phyloP scores from a whole-genome alignment of 2,329 filamentous ascomycete genomes.

The Diaporthe batatas region DNA sequence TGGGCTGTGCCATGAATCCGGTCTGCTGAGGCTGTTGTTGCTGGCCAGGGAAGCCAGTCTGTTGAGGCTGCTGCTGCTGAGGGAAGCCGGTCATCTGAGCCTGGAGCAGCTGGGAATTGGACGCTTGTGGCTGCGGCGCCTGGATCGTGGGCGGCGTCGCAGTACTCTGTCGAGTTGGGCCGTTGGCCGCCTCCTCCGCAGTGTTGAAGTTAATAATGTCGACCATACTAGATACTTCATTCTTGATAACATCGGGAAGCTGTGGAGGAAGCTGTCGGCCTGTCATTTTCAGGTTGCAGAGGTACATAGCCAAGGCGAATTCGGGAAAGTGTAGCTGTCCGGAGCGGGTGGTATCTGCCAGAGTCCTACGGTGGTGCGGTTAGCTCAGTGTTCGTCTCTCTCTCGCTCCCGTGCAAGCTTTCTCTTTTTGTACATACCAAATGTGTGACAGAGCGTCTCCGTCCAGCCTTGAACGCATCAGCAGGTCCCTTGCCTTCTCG shows the following conservation, averaged over 20 bases:
- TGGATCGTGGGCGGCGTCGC: conserved; percentile 69
- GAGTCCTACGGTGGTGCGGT: conserved; percentile 71
- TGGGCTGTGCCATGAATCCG: conserved; percentile 65
- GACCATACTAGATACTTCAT: conserved; percentile 99
- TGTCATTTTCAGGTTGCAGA: conserved; percentile 93
- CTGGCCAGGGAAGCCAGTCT: conserved; percentile 75
- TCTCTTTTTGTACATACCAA: conserved; percentile 70
- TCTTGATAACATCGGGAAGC: conserved; percentile 89
- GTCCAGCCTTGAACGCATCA: conserved; percentile 88
- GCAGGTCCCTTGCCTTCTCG: conserved; percentile 90
- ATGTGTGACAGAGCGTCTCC: conserved; percentile 92
- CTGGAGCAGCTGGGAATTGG: conserved; percentile 75
- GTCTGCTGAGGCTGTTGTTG: conserved; percentile 62
- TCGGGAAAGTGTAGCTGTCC: conserved; percentile 97
- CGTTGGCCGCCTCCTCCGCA: conserved; percentile 74
- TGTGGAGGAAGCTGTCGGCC: conserved; percentile 82
- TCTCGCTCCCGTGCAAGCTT: neutral
- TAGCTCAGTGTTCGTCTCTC: conserved; percentile 2
- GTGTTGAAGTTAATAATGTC: conserved; percentile 98
- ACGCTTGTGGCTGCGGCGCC: conserved; percentile 80
- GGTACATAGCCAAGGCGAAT: conserved; percentile 97
- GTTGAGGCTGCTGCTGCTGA: conserved; percentile 73
- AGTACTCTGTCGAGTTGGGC: conserved; percentile 63
- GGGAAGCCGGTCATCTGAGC: conserved; percentile 79
- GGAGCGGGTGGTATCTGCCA: conserved; percentile 95